Percentiles rank a stretch among this genome's conserved stretches.
Evolutionary conservation across 2,329 filamentous ascomycete genomes (phyloP).

Genomic region (Gnomoniopsis smithogilvyi): DNA sequence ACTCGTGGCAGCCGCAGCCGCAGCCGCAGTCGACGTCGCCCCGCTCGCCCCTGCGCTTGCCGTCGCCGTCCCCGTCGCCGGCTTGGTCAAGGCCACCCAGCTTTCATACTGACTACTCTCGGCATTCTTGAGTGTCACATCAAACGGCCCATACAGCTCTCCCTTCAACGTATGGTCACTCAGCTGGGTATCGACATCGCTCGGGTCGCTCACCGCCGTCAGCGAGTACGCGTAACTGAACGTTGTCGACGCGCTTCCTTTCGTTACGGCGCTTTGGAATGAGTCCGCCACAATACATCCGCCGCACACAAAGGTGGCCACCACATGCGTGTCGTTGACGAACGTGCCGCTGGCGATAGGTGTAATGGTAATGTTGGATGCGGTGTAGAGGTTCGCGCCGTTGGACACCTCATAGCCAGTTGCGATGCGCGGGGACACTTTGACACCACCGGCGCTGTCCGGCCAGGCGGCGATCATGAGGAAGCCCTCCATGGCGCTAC

Average conservation of each 20-base stretch:
- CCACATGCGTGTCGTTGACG: conserved; percentile 49
- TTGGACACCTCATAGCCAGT: conserved; percentile 37
- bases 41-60: conserved; percentile 1
- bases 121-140: conserved; percentile 10
- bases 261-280: conserved; percentile 4
- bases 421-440: conserved; percentile 26
- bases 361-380: conserved; percentile 35
- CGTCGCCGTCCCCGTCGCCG: neutral
- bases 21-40: neutral
- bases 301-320: conserved; percentile 52
- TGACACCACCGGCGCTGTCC: conserved; percentile 33
- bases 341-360: conserved; percentile 50
- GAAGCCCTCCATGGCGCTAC: conserved; percentile 15
- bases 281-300: conserved; percentile 36
- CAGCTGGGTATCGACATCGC: conserved; percentile 9
- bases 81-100: conserved; percentile 13
- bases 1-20: neutral
- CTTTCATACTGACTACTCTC: conserved; percentile 11
- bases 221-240: conserved; percentile 18
- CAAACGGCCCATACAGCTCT: conserved; percentile 18
- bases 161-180: conserved; percentile 18
- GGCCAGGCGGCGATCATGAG: conserved; percentile 50
- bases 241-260: conserved; percentile 5
- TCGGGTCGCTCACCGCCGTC: conserved; percentile 14
- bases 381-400: conserved; percentile 38